phyloP scores from a whole-genome alignment of 257 asterid species.

The Solanum chmielewskii region DNA sequence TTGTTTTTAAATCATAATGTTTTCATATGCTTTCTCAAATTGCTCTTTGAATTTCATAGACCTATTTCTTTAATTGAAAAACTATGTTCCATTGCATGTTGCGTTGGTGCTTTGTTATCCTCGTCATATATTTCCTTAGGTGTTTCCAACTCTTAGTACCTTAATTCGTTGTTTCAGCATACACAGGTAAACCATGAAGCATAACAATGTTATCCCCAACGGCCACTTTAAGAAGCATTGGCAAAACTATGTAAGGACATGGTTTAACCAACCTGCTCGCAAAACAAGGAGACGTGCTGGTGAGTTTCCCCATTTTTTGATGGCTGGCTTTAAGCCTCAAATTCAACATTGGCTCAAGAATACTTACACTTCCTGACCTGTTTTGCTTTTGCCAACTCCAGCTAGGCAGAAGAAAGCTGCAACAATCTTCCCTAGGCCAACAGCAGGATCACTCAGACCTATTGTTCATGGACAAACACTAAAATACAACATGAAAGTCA shows the following conservation, averaged over 20 bases:
- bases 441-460: background rate
- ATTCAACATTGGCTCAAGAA: background rate
- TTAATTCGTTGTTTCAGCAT: background rate
- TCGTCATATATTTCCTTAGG: too few relatives aligned
- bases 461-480: background rate
- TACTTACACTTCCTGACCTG: background rate
- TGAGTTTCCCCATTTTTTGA: background rate
- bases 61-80: background rate
- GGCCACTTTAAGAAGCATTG: background rate
- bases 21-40: background rate
- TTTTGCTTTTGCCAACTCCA: background rate
- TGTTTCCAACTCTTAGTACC: background rate
- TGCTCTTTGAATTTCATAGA: background rate
- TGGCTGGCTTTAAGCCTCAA: background rate
- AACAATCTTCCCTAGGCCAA: background rate
- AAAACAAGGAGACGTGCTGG: background rate
- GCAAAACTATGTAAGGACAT: background rate
- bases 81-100: background rate
- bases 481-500: background rate
- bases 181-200: background rate
- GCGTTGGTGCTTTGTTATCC: background rate
- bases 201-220: background rate
- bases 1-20: background rate
- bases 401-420: background rate
- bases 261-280: background rate